Evolutionary conservation across 2,329 filamentous ascomycete genomes (phyloP), one percentile per base, ranked within the genome.

Genomic region (Aspergillus caelatus): DNA sequence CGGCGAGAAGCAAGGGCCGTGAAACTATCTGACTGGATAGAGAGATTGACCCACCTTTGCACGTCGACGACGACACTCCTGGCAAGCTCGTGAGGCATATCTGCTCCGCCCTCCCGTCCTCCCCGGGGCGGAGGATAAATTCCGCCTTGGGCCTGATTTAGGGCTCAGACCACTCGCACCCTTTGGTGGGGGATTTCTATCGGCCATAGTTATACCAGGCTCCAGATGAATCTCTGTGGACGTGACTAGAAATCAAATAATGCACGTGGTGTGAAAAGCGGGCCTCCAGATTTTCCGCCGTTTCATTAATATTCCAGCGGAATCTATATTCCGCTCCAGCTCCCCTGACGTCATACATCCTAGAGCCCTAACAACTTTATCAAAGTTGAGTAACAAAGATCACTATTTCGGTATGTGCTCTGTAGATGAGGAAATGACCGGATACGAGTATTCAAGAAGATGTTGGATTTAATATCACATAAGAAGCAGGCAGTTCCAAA

Each of bases 41-140:
- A 26, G 46, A 50, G 12, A 50, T 28, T 16, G 23, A 50, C 34
- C 66, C 64, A 77, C 77, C 72, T 79, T 79, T 28, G 74, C 73
- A 57, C 76, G 69, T 43, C 77, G 72, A 21, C 75, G 72, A 8
- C 77, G 75, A 58, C 77, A 79, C 65, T 74, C 72, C 60, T 79
- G 72, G 50, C 77, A 79, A 2, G 78, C 77, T 34, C 72, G 72
- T n/a, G 69, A 69, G 2, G 68, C 72, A 67, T 73, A 72, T 45
- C 70, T 72, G 43, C 71, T 65, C 9, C 64, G 53, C 1, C 46
- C 46, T 23, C 46, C 23, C 26, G 46, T 2, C 46, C 16, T 50
- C 41, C 34, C 34, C 5, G 41, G 11, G 45, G 45, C 21, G 45
- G 45, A 46, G 45, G 21, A 14, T 46, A 23, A 12, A 12, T 46